phyloP scores from a whole-genome alignment of 371 early-diverging fungal species.

The Mucor mucedo region DNA sequence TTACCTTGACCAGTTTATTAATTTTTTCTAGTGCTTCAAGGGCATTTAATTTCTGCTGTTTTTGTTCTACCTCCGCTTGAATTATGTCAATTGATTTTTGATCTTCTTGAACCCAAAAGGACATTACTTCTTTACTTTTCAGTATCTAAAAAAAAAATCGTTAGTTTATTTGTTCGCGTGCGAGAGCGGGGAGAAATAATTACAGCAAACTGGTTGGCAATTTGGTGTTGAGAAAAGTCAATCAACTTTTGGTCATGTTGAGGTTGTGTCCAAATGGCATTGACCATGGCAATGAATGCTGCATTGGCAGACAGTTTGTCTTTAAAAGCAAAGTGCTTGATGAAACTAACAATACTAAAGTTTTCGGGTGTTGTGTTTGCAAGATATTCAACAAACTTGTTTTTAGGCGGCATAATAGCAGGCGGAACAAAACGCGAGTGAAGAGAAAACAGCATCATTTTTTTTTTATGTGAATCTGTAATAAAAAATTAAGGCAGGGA shows the following conservation, averaged over 20 bases:
- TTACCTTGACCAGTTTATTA: not conserved
- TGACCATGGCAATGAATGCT: not conserved
- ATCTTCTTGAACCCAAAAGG: not conserved
- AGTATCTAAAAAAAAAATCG: not conserved
- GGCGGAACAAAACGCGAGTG: not conserved
- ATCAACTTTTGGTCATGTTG: not conserved
- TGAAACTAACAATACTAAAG: not conserved
- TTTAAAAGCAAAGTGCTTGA: not conserved
- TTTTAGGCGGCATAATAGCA: not conserved
- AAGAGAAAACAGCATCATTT: conserved; percentile 8
- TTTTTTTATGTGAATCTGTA: not conserved
- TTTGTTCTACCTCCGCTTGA: not conserved
- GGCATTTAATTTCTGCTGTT: not conserved
- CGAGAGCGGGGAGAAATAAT: no score
- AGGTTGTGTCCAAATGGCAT: not conserved
- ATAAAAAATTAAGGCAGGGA: no score
- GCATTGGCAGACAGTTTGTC: not conserved
- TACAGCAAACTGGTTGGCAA: not conserved
- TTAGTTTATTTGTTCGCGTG: no score
- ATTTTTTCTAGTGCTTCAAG: not conserved
- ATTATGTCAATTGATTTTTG: not conserved
- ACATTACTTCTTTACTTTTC: not conserved
- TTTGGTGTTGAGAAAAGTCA: not conserved
- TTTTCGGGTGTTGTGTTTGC: not conserved
- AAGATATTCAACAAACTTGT: not conserved